Conservation (phyloP, 495 filamentous ascomycete species). For the Aspergillus sclerotiicarbonarius region DNA sequence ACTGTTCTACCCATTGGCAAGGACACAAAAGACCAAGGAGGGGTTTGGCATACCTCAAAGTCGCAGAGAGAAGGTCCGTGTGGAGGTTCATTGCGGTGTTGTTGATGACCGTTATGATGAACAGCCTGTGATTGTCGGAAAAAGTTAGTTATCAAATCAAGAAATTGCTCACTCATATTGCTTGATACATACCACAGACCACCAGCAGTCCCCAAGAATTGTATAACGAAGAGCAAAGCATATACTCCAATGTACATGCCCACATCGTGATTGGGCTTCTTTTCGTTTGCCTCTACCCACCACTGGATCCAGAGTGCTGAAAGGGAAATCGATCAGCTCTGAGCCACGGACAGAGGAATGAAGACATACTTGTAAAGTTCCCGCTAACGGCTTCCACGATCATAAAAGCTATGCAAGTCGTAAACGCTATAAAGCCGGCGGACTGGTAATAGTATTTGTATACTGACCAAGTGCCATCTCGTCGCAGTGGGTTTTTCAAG, state of each 20-base stretch:
- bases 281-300: conserved; percentile 38
- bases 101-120: conserved; percentile 12
- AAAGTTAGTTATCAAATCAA: background rate
- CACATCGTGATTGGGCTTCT: background rate
- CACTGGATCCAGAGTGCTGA: conserved; percentile 37
- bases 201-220: no score
- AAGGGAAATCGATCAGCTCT: no score
- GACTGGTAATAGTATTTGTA: conserved; percentile 51
- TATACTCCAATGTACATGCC: background rate
- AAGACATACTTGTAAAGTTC: no score
- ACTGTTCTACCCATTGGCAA: no score
- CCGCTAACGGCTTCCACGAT: no score
- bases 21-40: no score
- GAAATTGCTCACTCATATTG: no score
- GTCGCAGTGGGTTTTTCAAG: conserved; percentile 11
- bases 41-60: background rate
- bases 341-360: no score
- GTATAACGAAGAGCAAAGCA: background rate
- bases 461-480: conserved; percentile 42
- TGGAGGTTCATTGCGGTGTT: conserved; percentile 9
- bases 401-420: no score
- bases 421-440: background rate
- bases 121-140: background rate
- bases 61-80: background rate
- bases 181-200: no score